Evolutionary conservation across 768 basidiomycete species (phyloP).

Genomic region (Lactifluus pinguis): DNA sequence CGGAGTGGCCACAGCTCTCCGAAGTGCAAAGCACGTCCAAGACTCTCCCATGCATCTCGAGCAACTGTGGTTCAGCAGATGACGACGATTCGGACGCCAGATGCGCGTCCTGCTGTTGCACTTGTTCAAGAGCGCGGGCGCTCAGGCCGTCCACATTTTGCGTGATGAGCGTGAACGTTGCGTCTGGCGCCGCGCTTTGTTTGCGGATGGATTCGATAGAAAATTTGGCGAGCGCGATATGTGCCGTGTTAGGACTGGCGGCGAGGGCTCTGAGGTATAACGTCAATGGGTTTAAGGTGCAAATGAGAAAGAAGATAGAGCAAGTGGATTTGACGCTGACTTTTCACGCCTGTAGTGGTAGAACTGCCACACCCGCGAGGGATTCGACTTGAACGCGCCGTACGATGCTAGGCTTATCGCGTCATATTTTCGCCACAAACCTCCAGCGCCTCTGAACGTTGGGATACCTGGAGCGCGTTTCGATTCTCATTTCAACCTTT

Average conservation of each 20-base stretch:
- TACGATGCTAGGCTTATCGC: slow-evolving; percentile 4
- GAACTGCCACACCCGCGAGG: slow-evolving; percentile 12
- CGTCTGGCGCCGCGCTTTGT: slow-evolving; percentile 30
- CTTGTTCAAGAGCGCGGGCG: slow-evolving; percentile 29
- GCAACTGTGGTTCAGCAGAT: slow-evolving; percentile 14
- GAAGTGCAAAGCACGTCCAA: slow-evolving; percentile 46
- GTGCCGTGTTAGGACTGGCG: slow-evolving; percentile 48
- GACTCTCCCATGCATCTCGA: slow-evolving; percentile 58
- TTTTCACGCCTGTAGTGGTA: slow-evolving; percentile 15
- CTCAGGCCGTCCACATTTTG: slow-evolving; percentile 57
- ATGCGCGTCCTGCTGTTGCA: not conserved
- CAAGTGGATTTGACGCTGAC: not conserved
- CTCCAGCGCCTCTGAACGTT: slow-evolving; percentile 17
- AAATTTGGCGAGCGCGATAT: slow-evolving; percentile 40
- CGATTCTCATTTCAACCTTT: not conserved
- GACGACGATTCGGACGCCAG: not conserved
- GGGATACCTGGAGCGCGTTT: slow-evolving; percentile 23
- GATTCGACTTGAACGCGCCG: slow-evolving; percentile 6
- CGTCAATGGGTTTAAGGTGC: not conserved
- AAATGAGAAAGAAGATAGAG: too few relatives aligned
- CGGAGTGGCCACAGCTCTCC: slow-evolving; percentile 31
- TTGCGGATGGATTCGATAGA: slow-evolving; percentile 33
- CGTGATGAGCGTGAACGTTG: slow-evolving; percentile 43
- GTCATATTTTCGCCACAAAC: slow-evolving; percentile 12
- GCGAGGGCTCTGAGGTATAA: not conserved